Percentiles rank a stretch among this genome's conserved stretches.
phyloP scores from a whole-genome alignment of 2,329 filamentous ascomycete species.

The Exserohilum turcica region DNA sequence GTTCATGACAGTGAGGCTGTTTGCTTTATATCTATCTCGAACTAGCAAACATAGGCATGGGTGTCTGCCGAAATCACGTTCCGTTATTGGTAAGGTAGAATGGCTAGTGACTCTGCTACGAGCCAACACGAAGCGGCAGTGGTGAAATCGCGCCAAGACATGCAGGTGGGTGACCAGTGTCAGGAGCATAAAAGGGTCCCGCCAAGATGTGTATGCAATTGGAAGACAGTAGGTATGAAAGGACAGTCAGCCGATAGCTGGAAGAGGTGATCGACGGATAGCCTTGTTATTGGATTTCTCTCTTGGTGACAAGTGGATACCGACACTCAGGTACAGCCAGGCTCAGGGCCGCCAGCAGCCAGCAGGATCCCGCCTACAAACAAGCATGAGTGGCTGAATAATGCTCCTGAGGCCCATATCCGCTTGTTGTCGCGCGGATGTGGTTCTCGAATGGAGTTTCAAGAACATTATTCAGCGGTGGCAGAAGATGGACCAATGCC shows the following conservation, averaged over 20 bases:
- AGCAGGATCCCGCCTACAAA: background rate
- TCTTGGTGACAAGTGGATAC: background rate
- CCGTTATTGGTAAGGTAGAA: background rate
- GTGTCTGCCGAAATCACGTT: background rate
- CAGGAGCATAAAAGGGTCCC: background rate
- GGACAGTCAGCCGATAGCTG: background rate
- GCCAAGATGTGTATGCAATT: background rate
- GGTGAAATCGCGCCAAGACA: background rate
- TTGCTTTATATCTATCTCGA: background rate
- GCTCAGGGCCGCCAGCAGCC: background rate
- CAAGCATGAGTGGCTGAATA: background rate
- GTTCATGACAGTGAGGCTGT: background rate
- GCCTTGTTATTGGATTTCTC: background rate
- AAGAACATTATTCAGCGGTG: background rate
- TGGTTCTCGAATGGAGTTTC: background rate
- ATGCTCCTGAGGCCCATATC: background rate
- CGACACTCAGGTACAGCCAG: no score
- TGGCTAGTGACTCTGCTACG: no score
- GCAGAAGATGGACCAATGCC: background rate
- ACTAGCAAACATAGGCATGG: background rate
- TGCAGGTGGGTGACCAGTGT: background rate
- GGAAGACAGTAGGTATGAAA: background rate
- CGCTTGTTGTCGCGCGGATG: background rate
- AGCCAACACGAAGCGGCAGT: background rate
- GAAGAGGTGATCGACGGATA: background rate